Conservation (phyloP, 2,329 filamentous ascomycete genomes). For the Exophiala sideris region DNA sequence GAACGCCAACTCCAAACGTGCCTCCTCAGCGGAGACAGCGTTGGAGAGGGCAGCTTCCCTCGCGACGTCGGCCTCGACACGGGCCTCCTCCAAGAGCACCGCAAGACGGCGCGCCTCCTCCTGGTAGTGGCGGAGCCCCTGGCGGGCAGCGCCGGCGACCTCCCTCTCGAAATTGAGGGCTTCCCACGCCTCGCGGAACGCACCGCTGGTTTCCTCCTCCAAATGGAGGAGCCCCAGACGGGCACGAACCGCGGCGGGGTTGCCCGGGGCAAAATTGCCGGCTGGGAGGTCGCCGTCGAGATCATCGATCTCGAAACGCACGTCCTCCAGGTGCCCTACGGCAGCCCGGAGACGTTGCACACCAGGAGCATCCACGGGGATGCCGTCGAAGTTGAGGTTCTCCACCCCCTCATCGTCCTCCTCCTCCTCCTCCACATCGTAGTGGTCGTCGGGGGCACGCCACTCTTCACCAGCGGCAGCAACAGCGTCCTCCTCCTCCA, state of each 20-base stretch:
- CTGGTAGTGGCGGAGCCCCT: background rate
- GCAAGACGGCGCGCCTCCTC: slow-evolving; percentile 1
- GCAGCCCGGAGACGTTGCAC: background rate
- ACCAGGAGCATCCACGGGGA: background rate
- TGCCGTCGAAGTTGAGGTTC: background rate
- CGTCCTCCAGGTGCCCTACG: slow-evolving; percentile 6
- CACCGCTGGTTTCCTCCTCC: slow-evolving; percentile 6
- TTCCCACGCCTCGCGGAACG: slow-evolving; percentile 2
- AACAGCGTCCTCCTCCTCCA: background rate
- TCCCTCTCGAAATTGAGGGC: slow-evolving; percentile 1
- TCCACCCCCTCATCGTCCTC: background rate
- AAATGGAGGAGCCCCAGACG: slow-evolving; percentile 5
- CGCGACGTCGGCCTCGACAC: background rate
- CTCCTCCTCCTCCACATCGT: background rate
- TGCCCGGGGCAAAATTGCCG: background rate
- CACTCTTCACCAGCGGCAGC: background rate
- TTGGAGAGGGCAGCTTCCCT: slow-evolving; percentile 5
- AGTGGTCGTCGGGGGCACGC: background rate
- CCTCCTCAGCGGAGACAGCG: slow-evolving; percentile 1
- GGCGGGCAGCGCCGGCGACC: background rate
- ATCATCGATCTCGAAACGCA: slow-evolving; percentile 3
- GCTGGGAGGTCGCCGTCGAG: slow-evolving; percentile 6
- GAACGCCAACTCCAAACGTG: slow-evolving; percentile 1
- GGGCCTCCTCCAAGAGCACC: background rate
- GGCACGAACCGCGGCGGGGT: slow-evolving; percentile 13